Conservation (phyloP, 208 protist genomes). For the Acanthamoeba healyi region DNA sequence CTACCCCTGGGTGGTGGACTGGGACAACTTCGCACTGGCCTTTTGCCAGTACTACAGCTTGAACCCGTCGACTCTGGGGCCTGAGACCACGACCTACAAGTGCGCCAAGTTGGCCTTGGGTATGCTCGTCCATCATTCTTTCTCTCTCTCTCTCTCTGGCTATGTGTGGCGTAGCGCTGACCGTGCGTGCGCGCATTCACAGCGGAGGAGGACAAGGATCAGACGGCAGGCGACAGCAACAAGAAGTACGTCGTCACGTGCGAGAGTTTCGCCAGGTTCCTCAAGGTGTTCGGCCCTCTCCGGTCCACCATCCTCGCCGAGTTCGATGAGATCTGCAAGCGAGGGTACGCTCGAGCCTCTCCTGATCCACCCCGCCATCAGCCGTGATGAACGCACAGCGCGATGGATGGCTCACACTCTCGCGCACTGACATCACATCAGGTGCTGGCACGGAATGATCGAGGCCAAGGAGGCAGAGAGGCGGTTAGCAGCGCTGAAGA, state of each 20-base stretch:
- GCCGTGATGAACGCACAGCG: too few relatives aligned
- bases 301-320: constrained; percentile 30
- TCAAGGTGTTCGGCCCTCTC: constrained; percentile 36
- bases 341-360: constrained; percentile 19
- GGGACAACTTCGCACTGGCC: constrained; percentile 36
- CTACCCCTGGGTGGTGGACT: constrained; percentile 35
- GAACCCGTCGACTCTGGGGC: constrained; percentile 19
- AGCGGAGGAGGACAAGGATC: constrained; percentile 71
- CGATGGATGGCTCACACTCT: too few relatives aligned
- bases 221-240: constrained; percentile 31
- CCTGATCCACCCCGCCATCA: too few relatives aligned
- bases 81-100: constrained; percentile 51
- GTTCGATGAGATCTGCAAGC: constrained; percentile 56
- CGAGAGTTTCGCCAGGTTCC: constrained; percentile 53
- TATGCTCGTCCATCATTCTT: not conserved
- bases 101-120: constrained; percentile 49
- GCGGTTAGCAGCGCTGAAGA: constrained; percentile 54
- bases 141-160: too few relatives aligned
- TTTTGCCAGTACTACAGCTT: constrained; percentile 22
- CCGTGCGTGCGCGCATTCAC: not conserved
- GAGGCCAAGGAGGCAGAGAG: constrained; percentile 61
- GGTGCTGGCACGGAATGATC: constrained; percentile 47
- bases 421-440: not conserved
- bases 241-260: constrained; percentile 57
- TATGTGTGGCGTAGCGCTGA: not conserved